Base-by-base conservation (phyloP, 2,329 filamentous ascomycete species). In the Fusarium sp. region DNA sequence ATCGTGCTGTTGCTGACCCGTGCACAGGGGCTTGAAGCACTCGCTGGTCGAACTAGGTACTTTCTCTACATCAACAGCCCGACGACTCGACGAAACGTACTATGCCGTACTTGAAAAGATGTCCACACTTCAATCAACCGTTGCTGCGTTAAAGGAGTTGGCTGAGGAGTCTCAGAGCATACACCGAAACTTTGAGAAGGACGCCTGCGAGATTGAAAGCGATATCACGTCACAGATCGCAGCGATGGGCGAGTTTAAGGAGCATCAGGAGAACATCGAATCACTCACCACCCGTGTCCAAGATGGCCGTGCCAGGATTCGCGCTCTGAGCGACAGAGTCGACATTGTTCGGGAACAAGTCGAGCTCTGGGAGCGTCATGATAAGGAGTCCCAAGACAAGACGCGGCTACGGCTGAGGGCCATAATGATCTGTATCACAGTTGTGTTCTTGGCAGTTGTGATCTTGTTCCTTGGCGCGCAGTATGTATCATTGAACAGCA, bases 31-130 rank as follows among this genome's bases (percentile, higher is more conserved):
- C 49, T 74, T 90, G 22, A 83, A 82, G 68, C 84, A 84, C 58
- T 84, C 86, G 6, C 80, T 90, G 1, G 76, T 78, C 25, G 82
- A 86, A 51, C 83, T 94, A 13, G 85, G 85, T 71, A 81, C 85
- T 32, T 85, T 90, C 77, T 91, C 91, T 24, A 84, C 88, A 58
- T 80, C 84, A 24, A 88, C 90, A 25, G 92, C 90, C 18, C 84
- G 86, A 65, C 86, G 86, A 34, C 86, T 95, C 44, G 92, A 94
- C 77, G 88, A 91, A 62, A 90, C 90, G 5, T 94, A 94, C 80
- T 92, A 92, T 69, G 87, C 88, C 1, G 86, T 94, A 12, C 83
- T 94, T 30, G 90, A 93, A 76, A 92, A 91, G 75, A 84, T 92
- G 51, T 86, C 85, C 52, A 79, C 84, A 2, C 82, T 94, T 40